Base-by-base conservation (phyloP, 2,329 filamentous ascomycete genomes). In the Parascedosporium putredinis region DNA sequence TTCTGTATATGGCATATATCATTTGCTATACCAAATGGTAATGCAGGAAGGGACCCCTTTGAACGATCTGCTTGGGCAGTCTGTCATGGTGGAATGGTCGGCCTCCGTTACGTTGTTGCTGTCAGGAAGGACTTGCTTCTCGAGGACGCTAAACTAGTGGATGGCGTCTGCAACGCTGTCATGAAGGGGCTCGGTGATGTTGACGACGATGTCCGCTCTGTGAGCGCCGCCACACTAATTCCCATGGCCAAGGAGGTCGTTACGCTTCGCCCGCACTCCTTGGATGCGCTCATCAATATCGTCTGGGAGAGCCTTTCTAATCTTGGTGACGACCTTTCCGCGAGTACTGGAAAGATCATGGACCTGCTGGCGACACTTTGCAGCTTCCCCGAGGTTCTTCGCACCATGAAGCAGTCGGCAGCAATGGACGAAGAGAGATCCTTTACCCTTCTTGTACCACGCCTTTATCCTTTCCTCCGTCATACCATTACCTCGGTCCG, bases 291-390 rank as follows among this genome's bases (percentile, higher is more conserved):
- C 34, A 95, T 96, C 64, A 84, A 86, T 61, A 95, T 97, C 52
- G 90, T 98, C 24, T 98, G 93, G 93, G 87, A 95, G 60, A 97
- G 93, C 69, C 73, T 98, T 22, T 95, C 91, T 3, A 94, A 95
- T 62, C 73, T 98, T n/a, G 90, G 91, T 55, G 93, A 98, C 62
- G 93, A 98, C 62, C 75, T 98, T 16, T 97, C 90, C 64, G 93
- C 93, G 3, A 97, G 93, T 64, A 98, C 94, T 8, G 93, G 93
- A 45, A 94, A 89, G 51, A 95, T 98, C 50, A 98, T 98, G 94
- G 94, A 98, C 64, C 78, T 98, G 36, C 75, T 98, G 16, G 93
- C 94, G 12, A 97, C 93, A 53, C 79, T 98, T 2, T 98, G 93
- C 69, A 86, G 89, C 55, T 98, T 96, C 70, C 87, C 87, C 1